These are phyloP conservation scores for Boeremia exigua DNA, from an alignment of 2,329 filamentous ascomycete genomes.

Conservation along the genomic window DNA sequence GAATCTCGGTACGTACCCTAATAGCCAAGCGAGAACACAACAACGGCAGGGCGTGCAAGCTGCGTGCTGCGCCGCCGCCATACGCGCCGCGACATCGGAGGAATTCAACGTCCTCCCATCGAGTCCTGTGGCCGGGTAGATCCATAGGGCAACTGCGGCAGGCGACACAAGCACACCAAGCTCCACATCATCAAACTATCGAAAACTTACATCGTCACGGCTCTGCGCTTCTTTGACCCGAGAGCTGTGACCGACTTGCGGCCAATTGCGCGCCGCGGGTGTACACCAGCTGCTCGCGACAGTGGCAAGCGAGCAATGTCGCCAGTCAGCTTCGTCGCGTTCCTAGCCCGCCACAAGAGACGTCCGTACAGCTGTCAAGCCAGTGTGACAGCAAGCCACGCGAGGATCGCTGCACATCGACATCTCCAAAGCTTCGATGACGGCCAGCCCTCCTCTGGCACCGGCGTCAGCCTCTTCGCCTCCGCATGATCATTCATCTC, in stretches of 20 bases:
- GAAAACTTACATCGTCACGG: constrained; percentile 9
- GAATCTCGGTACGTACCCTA: constrained; percentile 18
- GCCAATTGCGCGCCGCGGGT: constrained; percentile 10
- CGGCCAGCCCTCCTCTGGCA: constrained; percentile 2
- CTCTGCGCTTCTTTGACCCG: constrained; percentile 12
- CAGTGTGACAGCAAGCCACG: constrained; percentile 13
- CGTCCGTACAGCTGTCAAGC: constrained; percentile 10
- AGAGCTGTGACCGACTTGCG: constrained; percentile 6
- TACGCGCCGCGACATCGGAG: constrained; percentile 16
- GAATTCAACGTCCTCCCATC: neutral
- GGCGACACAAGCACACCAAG: constrained; percentile 13
- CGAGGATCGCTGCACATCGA: constrained; percentile 11
- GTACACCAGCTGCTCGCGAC: constrained; percentile 6
- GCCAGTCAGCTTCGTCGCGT: neutral
- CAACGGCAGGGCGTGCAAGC: constrained; percentile 1
- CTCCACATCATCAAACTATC: constrained; percentile 15
- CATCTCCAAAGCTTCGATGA: constrained; percentile 5
- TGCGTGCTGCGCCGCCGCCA: constrained; percentile 2
- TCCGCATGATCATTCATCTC: constrained; percentile 16
- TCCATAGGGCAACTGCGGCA: constrained; percentile 5
- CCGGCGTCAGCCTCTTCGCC: constrained; percentile 10
- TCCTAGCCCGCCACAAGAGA: neutral
- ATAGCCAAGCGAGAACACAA: constrained; percentile 14
- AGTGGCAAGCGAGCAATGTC: neutral
- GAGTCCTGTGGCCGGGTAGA: constrained; percentile 1